Evolutionary conservation across 2,329 filamentous ascomycete genomes (phyloP).

Genomic region (Aureobasidium sp.): DNA sequence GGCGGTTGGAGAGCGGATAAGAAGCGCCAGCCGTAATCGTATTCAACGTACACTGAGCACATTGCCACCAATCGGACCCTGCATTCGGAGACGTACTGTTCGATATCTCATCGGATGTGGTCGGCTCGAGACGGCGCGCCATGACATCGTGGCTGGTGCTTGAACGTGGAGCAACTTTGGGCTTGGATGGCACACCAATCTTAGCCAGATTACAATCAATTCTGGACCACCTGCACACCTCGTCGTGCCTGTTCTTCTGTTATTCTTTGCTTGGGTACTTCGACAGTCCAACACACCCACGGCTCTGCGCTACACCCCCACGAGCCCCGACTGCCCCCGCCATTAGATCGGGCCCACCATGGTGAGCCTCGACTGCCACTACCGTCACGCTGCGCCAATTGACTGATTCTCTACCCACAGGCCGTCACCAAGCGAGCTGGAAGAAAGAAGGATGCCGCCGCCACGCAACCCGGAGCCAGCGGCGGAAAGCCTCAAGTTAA

Average conservation of each 20-base stretch:
- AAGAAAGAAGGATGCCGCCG: constrained; percentile 42
- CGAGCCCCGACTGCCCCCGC: neutral
- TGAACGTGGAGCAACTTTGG: constrained; percentile 1
- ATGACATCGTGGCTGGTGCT: constrained; percentile 10
- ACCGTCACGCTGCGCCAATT: neutral
- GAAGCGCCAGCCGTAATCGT: neutral
- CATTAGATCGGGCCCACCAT: constrained; percentile 6
- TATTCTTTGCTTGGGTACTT: constrained; percentile 4
- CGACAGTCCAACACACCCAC: neutral
- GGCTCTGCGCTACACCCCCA: neutral
- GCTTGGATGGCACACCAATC: neutral
- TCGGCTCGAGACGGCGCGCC: neutral
- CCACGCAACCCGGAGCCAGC: constrained; percentile 29
- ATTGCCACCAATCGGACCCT: neutral
- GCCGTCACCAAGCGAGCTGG: constrained; percentile 50
- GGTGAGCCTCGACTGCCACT: neutral
- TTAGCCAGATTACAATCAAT: neutral
- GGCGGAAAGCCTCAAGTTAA: constrained; percentile 62
- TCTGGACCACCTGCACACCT: neutral
- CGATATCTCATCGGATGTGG: neutral
- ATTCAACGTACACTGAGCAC: neutral
- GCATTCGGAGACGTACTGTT: neutral
- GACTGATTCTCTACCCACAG: constrained; percentile 24
- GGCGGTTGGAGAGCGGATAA: neutral
- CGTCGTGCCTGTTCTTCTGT: neutral